These are phyloP conservation scores for Lentinula sp. DNA, from an alignment of 768 basidiomycete species.

Conservation along the genomic window DNA sequence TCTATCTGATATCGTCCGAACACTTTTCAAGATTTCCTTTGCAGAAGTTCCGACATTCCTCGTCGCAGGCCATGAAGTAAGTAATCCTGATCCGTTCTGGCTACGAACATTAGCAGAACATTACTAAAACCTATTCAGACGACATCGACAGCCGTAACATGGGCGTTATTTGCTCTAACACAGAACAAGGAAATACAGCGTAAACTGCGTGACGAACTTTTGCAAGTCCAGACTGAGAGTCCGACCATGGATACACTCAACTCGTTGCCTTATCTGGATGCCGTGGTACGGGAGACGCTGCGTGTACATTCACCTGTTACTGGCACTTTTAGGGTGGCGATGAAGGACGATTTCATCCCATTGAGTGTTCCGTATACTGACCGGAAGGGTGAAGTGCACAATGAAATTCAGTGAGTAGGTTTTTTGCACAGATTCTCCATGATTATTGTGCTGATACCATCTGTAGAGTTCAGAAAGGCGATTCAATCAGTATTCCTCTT, in stretches of 20 bases:
- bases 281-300: constrained; percentile 54
- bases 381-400: constrained; percentile 30
- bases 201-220: constrained; percentile 55
- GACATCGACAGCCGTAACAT: constrained; percentile 41
- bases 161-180: constrained; percentile 54
- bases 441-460: not conserved
- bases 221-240: constrained; percentile 42
- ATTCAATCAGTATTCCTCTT: constrained; percentile 45
- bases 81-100: not conserved
- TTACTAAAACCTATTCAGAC: constrained; percentile 16
- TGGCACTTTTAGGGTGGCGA: constrained; percentile 34
- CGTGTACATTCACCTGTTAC: constrained; percentile 51
- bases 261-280: constrained; percentile 63
- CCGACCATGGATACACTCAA: constrained; percentile 69
- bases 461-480: constrained; percentile 36
- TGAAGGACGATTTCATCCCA: constrained; percentile 48
- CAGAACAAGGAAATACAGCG: constrained; percentile 42
- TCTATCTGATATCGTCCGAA: too few species aligned
- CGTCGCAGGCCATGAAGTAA: constrained; percentile 26
- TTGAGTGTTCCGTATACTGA: constrained; percentile 39
- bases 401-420: constrained; percentile 30
- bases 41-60: constrained; percentile 35
- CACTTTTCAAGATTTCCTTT: too few species aligned
- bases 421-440: not conserved
- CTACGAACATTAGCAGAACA: too few species aligned